These are phyloP conservation scores for Dothiorella sarmentorum DNA, from an alignment of 2,329 filamentous ascomycete genomes.

Conservation along the genomic window DNA sequence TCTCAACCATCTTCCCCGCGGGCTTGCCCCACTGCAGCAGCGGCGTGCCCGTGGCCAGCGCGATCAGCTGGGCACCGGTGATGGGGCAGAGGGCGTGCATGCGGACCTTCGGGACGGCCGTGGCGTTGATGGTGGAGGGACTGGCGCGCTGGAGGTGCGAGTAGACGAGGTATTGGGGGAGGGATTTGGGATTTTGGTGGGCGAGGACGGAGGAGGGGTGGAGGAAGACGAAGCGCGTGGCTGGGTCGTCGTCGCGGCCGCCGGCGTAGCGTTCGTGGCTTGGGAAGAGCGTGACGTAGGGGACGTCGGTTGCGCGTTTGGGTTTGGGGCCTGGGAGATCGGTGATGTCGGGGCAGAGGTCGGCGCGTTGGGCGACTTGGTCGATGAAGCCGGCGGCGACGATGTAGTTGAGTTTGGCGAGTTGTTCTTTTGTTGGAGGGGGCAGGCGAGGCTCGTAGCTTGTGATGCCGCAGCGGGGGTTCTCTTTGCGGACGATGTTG, in stretches of 20 bases:
- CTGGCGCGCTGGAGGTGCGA: constrained; percentile 73
- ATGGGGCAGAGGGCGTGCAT: constrained; percentile 87
- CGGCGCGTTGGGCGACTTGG: constrained; percentile 86
- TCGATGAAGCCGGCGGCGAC: constrained; percentile 90
- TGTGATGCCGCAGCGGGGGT: constrained; percentile 48
- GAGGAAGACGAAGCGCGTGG: constrained; percentile 73
- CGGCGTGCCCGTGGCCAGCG: constrained; percentile 79
- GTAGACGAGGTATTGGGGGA: constrained; percentile 86
- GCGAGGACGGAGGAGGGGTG: constrained; percentile 83
- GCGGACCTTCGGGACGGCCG: constrained; percentile 59
- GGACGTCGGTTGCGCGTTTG: constrained; percentile 83
- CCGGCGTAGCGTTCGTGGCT: constrained; percentile 46
- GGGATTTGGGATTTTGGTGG: constrained; percentile 61
- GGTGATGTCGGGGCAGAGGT: constrained; percentile 60
- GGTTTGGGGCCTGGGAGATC: constrained; percentile 63
- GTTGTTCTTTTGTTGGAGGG: constrained; percentile 59
- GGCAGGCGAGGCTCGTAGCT: constrained; percentile 50
- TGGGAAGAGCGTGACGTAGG: constrained; percentile 81
- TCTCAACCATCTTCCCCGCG: constrained; percentile 69
- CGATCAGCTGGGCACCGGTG: constrained; percentile 69
- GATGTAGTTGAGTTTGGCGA: constrained; percentile 84
- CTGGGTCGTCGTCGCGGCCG: constrained; percentile 41
- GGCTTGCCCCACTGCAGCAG: constrained; percentile 84
- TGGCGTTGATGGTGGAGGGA: constrained; percentile 39
- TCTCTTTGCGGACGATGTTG: constrained; percentile 72